Evolutionary conservation across 1,139 yeast species (phyloP).

Genomic region (Pichia sp.): DNA sequence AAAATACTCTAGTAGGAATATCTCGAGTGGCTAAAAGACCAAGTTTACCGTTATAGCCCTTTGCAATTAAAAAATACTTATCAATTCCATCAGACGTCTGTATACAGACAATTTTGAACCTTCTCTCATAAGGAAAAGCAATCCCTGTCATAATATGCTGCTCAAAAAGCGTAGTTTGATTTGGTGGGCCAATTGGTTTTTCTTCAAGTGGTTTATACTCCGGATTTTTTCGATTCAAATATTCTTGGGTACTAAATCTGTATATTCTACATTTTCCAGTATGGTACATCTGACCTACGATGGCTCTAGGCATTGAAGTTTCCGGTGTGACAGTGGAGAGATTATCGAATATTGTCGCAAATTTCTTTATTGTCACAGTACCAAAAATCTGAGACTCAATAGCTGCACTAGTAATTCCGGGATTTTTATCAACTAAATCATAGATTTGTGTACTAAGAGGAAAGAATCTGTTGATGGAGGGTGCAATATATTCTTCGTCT

Average conservation of each 20-base stretch:
- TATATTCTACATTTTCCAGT: constrained; percentile 69
- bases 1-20: neutral
- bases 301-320: constrained; percentile 7
- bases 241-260: constrained; percentile 46
- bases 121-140: constrained; percentile 2
- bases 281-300: constrained; percentile 62
- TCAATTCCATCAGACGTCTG: neutral
- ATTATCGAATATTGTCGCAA: constrained; percentile 11
- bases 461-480: constrained; percentile 35
- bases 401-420: constrained; percentile 55
- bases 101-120: constrained; percentile 1
- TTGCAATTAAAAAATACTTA: constrained; percentile 4
- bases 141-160: constrained; percentile 14
- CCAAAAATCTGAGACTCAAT: constrained; percentile 49
- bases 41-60: constrained; percentile 4
- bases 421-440: constrained; percentile 33
- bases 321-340: constrained; percentile 7
- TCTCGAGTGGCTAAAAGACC: neutral
- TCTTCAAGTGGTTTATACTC: constrained; percentile 1
- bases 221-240: constrained; percentile 20
- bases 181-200: neutral
- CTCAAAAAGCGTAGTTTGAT: constrained; percentile 15
- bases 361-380: constrained; percentile 6
- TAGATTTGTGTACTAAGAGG: constrained; percentile 61
- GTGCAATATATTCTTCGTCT: constrained; percentile 25